Base-by-base conservation (phyloP, 106 monocot species). In the Xerophyta viscosa region DNA sequence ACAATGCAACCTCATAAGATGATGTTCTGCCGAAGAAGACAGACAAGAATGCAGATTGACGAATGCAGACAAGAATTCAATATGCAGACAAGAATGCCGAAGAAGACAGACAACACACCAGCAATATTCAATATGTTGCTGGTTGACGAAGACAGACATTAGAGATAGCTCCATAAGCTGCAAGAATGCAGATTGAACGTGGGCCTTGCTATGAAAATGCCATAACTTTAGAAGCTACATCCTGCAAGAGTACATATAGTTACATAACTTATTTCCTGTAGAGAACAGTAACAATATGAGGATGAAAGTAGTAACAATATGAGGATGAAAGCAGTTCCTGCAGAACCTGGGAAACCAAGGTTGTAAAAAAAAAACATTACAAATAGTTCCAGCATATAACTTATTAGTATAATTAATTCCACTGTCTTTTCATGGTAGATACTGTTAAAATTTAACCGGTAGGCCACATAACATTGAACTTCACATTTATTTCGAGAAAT, bases 191-290 rank as follows among this genome's bases (percentile, higher is more conserved):
- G 4, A 81, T 54, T 23, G 81, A 64, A 17, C 67, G 62, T 28
- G 76, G 67, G 11, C 75, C 71, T 76, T 64, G 71, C 68, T 81
- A 74, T 41, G 74, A 80, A 29, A 80, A 80, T 8, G 74, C 53
- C 71, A 81, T 71, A 20, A 81, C 67, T 64, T 76, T 81, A 19
- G 75, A 76, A 33, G 76, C 75, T 23, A 81, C 59, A 51, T 81
- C 81, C 81, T 81, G 43, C 43, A 22, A 42, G 64, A 48, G 8
- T 7, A 46, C 9, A 46, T 1, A 46, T 7, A 46, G 20, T 46
- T 19, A 46, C 8, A 17, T 7, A 46, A 18, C 9, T 46, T 17
- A 46, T 19, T 46, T 46, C 39, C 15, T 6, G n/a, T n/a, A 33
- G 11, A 6, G 33, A 11, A 33, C 11, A 5, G 5, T 33, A 11